phyloP scores from a whole-genome alignment of 2,329 filamentous ascomycete genomes.

The Purpureocillium takamizusanense region DNA sequence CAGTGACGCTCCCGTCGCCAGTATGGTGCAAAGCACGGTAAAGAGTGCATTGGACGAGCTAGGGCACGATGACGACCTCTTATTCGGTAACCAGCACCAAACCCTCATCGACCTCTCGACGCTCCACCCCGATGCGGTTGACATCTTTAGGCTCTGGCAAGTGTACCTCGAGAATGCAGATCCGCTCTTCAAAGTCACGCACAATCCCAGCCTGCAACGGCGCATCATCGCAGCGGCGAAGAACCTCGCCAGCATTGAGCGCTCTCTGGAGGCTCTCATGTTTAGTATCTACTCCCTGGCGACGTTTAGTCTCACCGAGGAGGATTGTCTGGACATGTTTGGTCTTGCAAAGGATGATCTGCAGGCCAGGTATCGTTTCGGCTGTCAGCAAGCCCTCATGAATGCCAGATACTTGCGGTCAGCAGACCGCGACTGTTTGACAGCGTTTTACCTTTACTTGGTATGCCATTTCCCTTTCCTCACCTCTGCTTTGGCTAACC shows the following conservation, averaged over 20 bases:
- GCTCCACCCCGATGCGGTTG: slow-evolving; percentile 38
- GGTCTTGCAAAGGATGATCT: slow-evolving; percentile 29
- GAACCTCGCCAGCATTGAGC: slow-evolving; percentile 27
- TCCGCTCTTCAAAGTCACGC: slow-evolving; percentile 49
- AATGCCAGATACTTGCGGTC: slow-evolving; percentile 41
- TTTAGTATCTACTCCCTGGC: slow-evolving; percentile 42
- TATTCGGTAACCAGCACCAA: slow-evolving; percentile 41
- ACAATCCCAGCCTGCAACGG: slow-evolving; percentile 43
- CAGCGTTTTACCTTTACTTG: slow-evolving; percentile 48
- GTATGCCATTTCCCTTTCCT: slow-evolving; percentile 21
- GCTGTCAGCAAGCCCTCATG: slow-evolving; percentile 42
- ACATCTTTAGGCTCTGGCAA: slow-evolving; percentile 46
- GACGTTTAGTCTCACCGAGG: slow-evolving; percentile 28
- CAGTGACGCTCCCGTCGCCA: neutral
- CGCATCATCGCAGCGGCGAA: slow-evolving; percentile 40
- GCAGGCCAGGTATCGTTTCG: slow-evolving; percentile 33
- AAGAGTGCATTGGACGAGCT: slow-evolving; percentile 36
- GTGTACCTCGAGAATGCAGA: slow-evolving; percentile 49
- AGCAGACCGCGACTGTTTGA: slow-evolving; percentile 41
- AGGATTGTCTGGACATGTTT: slow-evolving; percentile 33
- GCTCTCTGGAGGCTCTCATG: slow-evolving; percentile 43
- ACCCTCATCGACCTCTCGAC: slow-evolving; percentile 32
- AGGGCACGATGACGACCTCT: slow-evolving; percentile 31
- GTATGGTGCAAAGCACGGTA: slow-evolving; percentile 13
- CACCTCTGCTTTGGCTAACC: neutral